Conservation (phyloP, 2,329 filamentous ascomycete species). For the Colletotrichum musae region DNA sequence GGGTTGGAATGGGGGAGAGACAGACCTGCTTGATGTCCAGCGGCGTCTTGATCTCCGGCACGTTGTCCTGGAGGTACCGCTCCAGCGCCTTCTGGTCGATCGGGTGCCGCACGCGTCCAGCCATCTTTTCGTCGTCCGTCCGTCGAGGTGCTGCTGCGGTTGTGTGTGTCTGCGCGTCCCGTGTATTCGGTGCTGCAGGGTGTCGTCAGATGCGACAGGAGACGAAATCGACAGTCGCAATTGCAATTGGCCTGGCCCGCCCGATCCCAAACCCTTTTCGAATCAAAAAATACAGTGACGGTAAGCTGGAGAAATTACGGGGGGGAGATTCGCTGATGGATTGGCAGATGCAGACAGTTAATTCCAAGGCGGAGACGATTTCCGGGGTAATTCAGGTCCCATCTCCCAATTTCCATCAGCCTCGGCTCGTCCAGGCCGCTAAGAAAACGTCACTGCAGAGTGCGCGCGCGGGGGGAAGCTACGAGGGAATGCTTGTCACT, state of each 20-base stretch:
- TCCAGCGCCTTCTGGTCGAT: constrained; percentile 87
- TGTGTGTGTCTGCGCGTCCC: neutral
- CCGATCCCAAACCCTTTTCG: too few relatives aligned
- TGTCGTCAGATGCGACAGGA: neutral
- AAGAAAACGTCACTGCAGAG: neutral
- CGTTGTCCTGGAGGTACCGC: constrained; percentile 81
- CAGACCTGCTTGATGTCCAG: constrained; percentile 90
- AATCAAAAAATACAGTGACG: too few relatives aligned
- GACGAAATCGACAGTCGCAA: too few relatives aligned
- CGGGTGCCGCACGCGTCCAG: constrained; percentile 88
- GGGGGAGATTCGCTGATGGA: too few relatives aligned
- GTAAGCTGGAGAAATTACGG: too few relatives aligned
- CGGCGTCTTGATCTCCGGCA: constrained; percentile 87
- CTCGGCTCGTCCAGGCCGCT: constrained; percentile 8
- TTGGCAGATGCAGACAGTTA: too few relatives aligned
- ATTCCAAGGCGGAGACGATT: neutral
- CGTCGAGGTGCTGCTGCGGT: neutral
- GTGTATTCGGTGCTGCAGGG: too few relatives aligned
- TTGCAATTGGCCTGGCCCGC: too few relatives aligned
- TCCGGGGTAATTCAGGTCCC: neutral
- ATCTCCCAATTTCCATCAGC: constrained; percentile 4
- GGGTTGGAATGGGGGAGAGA: constrained; percentile 25
- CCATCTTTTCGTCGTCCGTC: constrained; percentile 67
- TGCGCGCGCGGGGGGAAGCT: neutral
- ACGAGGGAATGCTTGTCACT: neutral